phyloP scores from a whole-genome alignment of 2,329 filamentous ascomycete species.

The Dactylonectria macrodidyma region DNA sequence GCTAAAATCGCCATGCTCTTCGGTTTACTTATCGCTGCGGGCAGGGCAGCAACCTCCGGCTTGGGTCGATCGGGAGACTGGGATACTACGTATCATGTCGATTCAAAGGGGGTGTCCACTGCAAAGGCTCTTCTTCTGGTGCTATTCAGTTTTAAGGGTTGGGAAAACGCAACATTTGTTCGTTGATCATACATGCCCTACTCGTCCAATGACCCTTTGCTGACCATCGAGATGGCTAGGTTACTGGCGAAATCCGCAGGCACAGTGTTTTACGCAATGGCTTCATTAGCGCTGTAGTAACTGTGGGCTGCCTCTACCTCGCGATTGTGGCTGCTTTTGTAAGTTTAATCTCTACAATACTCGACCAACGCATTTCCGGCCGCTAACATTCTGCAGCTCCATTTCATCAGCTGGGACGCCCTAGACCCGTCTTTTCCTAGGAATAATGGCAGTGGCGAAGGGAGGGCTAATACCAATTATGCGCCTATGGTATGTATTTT shows the following conservation, averaged over 20 bases:
- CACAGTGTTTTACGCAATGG: neutral
- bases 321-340: neutral
- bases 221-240: neutral
- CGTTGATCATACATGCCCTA: neutral
- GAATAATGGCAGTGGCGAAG: too few relatives aligned
- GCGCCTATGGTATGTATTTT: too few relatives aligned
- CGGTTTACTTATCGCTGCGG: neutral
- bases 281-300: neutral
- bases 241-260: constrained; percentile 6
- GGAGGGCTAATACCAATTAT: too few relatives aligned
- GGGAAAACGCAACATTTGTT: constrained; percentile 11
- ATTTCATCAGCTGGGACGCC: too few relatives aligned
- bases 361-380: too few relatives aligned
- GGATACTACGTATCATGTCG: neutral
- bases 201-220: too few relatives aligned
- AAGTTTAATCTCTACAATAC: neutral
- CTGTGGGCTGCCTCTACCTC: neutral
- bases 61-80: neutral
- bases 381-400: too few relatives aligned
- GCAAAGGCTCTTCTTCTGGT: neutral
- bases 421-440: too few relatives aligned
- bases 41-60: neutral
- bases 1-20: neutral
- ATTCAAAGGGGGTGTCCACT: neutral
- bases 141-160: constrained; percentile 8